Percentiles rank a stretch among this genome's conserved stretches.
Conservation (phyloP, 2,329 filamentous ascomycete genomes). For the Epichloe elymi region DNA sequence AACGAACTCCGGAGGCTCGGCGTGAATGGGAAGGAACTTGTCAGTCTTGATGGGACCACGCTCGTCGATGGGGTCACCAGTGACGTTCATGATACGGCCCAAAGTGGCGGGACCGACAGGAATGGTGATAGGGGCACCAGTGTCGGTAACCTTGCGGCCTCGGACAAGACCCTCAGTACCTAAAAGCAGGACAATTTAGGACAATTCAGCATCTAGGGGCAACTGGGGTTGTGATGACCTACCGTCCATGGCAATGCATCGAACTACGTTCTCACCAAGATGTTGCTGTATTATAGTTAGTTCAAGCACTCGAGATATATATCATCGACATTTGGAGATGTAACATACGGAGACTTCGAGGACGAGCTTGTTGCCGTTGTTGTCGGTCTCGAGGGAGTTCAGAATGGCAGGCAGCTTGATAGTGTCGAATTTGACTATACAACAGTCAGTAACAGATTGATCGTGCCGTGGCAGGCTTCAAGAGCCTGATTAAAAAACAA, state of each 20-base stretch:
- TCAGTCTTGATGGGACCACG: slow-evolving; percentile 92
- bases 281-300: slow-evolving; percentile 65
- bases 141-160: slow-evolving; percentile 74
- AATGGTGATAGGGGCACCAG: slow-evolving; percentile 89
- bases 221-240: slow-evolving; percentile 25
- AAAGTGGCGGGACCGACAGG: slow-evolving; percentile 88
- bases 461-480: not conserved
- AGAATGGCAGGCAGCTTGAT: slow-evolving; percentile 93
- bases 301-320: slow-evolving; percentile 2
- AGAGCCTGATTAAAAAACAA: not conserved
- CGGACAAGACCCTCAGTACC: slow-evolving; percentile 99
- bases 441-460: slow-evolving; percentile 13
- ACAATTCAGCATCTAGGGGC: not conserved
- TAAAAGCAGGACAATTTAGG: slow-evolving; percentile 20
- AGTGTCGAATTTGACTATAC: slow-evolving; percentile 86
- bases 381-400: slow-evolving; percentile 85
- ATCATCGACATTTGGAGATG: not conserved
- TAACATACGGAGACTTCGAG: slow-evolving; percentile 83
- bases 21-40: slow-evolving; percentile 83
- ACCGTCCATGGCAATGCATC: slow-evolving; percentile 99
- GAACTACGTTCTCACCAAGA: slow-evolving; percentile 96
- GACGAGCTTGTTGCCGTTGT: slow-evolving; percentile 86
- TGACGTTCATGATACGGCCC: slow-evolving; percentile 99
- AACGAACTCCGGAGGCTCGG: slow-evolving; percentile 80
- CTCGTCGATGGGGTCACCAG: slow-evolving; percentile 99